phyloP scores from a whole-genome alignment of 345 rosid genomes.

The Melaleuca quinquenervia region DNA sequence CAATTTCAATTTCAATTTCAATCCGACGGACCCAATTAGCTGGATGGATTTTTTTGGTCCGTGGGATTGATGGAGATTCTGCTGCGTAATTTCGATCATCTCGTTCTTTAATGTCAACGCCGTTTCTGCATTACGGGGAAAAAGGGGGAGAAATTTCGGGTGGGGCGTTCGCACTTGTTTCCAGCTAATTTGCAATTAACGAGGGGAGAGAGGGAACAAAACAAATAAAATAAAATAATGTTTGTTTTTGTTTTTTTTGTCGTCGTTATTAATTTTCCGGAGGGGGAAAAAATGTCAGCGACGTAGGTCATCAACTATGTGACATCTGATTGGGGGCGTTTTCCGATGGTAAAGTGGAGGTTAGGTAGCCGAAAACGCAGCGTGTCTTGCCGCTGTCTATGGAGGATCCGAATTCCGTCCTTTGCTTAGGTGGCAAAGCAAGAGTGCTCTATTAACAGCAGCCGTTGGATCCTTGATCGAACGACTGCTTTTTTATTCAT shows the following conservation, averaged over 20 bases:
- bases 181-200: background rate
- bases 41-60: background rate
- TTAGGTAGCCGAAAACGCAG: constrained; percentile 2
- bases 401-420: too few relatives aligned
- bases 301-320: background rate
- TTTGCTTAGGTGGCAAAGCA: too few relatives aligned
- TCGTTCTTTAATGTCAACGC: too few relatives aligned
- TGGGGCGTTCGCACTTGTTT: background rate
- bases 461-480: too few relatives aligned
- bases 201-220: background rate
- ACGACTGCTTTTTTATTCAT: too few relatives aligned
- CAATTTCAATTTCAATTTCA: too few relatives aligned
- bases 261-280: background rate
- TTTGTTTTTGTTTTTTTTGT: background rate
- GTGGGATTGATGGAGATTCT: background rate
- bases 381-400: constrained; percentile 2
- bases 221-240: too few relatives aligned
- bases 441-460: too few relatives aligned
- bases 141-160: too few relatives aligned
- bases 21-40: background rate
- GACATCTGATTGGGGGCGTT: background rate
- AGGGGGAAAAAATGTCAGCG: background rate
- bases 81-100: too few relatives aligned
- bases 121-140: too few relatives aligned
- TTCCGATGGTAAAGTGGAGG: background rate